Evolutionary conservation across 257 asterid genomes (phyloP).

Genomic region (Gentiana dahurica): DNA sequence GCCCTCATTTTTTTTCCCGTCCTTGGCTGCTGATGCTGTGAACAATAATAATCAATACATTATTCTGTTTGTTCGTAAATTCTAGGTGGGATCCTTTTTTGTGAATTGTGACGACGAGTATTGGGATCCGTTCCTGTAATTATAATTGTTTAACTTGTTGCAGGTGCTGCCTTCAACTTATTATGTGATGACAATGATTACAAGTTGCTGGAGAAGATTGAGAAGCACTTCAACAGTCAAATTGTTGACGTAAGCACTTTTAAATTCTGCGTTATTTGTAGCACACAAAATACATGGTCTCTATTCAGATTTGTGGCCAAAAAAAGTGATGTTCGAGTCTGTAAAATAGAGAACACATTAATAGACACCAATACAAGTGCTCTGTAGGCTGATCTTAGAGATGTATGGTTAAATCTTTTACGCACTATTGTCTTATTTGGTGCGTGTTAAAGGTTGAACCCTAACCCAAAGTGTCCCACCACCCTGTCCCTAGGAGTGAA

Average conservation of each 20-base stretch:
- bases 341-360: too few relatives aligned
- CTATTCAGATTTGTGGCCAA: not conserved
- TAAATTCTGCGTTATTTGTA: not conserved
- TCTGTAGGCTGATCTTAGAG: too few relatives aligned
- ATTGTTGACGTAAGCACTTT: conserved; percentile 32
- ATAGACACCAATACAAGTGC: too few relatives aligned
- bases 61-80: not conserved
- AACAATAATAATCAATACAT: too few relatives aligned
- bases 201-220: conserved; percentile 41
- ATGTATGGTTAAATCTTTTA: too few relatives aligned
- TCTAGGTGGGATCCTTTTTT: not conserved
- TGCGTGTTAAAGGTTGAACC: too few relatives aligned
- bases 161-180: conserved; percentile 55
- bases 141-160: conserved; percentile 6
- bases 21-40: not conserved
- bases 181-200: conserved; percentile 25
- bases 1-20: not conserved
- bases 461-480: too few relatives aligned
- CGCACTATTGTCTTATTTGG: not conserved
- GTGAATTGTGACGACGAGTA: not conserved
- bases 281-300: not conserved
- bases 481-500: too few relatives aligned
- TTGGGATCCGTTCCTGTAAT: not conserved
- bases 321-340: not conserved
- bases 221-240: conserved; percentile 37